Evolutionary conservation across 768 basidiomycete genomes (phyloP), one percentile per base, ranked within the genome.

Genomic region (Russula virescens): DNA sequence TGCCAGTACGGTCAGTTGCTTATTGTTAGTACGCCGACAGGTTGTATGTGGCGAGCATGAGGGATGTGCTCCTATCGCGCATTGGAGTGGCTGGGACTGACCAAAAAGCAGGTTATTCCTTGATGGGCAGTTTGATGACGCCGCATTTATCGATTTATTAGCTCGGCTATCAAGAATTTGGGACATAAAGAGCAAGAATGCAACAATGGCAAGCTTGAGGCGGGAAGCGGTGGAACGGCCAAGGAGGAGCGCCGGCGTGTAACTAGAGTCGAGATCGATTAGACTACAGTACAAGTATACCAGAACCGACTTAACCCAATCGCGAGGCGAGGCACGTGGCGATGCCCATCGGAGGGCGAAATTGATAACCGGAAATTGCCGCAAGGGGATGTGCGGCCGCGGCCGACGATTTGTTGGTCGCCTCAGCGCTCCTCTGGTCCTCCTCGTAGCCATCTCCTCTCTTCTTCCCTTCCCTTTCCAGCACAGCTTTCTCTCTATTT

Each of bases 381-480:
- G 63, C 11, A 14, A 8, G 7, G 42, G 25, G 50, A n/a, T 16
- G n/a, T 26, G 57, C 34, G 43, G 55, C 34, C 55, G n/a, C 48
- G 62, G 55, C 34, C 55, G 56, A 59, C 47, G 62, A 54, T 18
- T 28, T 47, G 63, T 49, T 64, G 53, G 63, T 64, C 63, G 47
- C 40, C 58, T 55, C 63, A 50, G 63, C 63, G 63, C 63, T 64
- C 55, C 61, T 49, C 52, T 21, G 52, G 51, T 38, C 42, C 42
- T 60, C 53, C 58, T 46, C 53, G 63, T 64, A 58, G 58, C 63
- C 58, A 64, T 64, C 62, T 62, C 43, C 52, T 26, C 43, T 25
- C 34, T 38, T 25, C 50, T 26, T 38, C 18, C 58, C 9, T 47
- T 49, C 18, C 28, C 57, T 55, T 43, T 10, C 21, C 50, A 58